Base-by-base conservation (phyloP, 768 basidiomycete genomes). In the Xerocomellus amylosporus region DNA sequence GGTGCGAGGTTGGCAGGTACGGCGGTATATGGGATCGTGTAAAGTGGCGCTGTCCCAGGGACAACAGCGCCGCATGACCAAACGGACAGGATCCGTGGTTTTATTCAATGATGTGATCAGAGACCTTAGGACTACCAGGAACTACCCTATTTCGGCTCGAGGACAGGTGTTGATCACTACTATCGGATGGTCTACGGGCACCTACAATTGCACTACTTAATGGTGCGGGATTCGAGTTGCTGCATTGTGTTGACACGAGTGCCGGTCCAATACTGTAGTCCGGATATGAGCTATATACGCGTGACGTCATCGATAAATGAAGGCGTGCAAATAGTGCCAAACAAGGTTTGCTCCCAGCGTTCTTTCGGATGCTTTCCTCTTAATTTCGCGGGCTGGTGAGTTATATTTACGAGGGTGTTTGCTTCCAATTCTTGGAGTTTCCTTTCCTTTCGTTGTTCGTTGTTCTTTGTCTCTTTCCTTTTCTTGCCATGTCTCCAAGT, bases 281-380 rank as follows among this genome's bases (percentile, higher is more conserved):
- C n/a, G 26, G 7, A 28, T 28, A 28, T 28, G 28, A 49, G 33
- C 47, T 41, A 28, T 33, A 20, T n/a, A 41, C 33, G 49, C 40
- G 54, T 70, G 67, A 70, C 64, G 60, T 68, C 68, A 70, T 24
- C 37, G 46, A 49, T 56, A 39, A 48, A 56, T 62, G 33, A 22
- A 44, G 13, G 20, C 17, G 22, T 10, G 28, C 49, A 68, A 67
- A 58, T 33, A 58, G 17, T 19, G 22, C 26, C 43, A 51, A 58
- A 58, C 22, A 40, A 7, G 36, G 14, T 13, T 5, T 19, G 20
- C 22, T 24, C 33, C 33, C 22, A 39, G 37, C 28, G 3, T 9
- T 2, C n/a, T 40, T 39, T 13, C 37, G 15, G 20, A 31, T 19
- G 14, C 10, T 17, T 46, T 41, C 38, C 26, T 44, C 49, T 46